A percentile compares a stretch with the other conserved stretches of the same genome.
phyloP scores from a whole-genome alignment of 2,329 filamentous ascomycete genomes.

The Leptodontidium sp. region DNA sequence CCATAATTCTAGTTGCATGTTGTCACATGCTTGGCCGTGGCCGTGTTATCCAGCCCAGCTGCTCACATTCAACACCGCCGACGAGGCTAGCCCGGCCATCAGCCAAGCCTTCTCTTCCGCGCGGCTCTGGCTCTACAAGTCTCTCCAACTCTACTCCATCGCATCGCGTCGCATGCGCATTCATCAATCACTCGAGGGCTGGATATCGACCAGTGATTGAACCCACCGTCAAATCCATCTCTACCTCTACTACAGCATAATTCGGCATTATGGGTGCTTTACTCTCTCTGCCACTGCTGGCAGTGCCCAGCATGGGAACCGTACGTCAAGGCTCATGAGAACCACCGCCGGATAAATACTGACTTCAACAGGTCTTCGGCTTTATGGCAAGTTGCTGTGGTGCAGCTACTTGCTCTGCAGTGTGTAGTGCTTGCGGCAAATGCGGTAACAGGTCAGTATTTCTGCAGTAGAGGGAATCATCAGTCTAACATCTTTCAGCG shows the following conservation, averaged over 20 bases:
- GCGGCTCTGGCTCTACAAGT: constrained; percentile 12
- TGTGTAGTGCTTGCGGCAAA: constrained; percentile 95
- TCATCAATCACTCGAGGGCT: constrained; percentile 23
- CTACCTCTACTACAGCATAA: constrained; percentile 19
- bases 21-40: not conserved
- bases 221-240: not conserved
- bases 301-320: constrained; percentile 83
- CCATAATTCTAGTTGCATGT: not conserved
- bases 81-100: not conserved
- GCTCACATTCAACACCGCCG: not conserved
- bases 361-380: constrained; percentile 68
- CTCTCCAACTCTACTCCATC: not conserved
- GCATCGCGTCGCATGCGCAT: constrained; percentile 20
- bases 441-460: constrained; percentile 84
- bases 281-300: constrained; percentile 88
- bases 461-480: not conserved
- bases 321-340: constrained; percentile 63
- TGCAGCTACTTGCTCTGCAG: constrained; percentile 93
- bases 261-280: constrained; percentile 79
- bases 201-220: constrained; percentile 18
- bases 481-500: constrained; percentile 59
- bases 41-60: not conserved
- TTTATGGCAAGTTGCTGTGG: constrained; percentile 92
- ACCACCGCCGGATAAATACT: constrained; percentile 23
- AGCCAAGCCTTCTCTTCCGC: constrained; percentile 16